Evolutionary conservation across 257 asterid genomes (phyloP).

Genomic region (Cordia subcordata): DNA sequence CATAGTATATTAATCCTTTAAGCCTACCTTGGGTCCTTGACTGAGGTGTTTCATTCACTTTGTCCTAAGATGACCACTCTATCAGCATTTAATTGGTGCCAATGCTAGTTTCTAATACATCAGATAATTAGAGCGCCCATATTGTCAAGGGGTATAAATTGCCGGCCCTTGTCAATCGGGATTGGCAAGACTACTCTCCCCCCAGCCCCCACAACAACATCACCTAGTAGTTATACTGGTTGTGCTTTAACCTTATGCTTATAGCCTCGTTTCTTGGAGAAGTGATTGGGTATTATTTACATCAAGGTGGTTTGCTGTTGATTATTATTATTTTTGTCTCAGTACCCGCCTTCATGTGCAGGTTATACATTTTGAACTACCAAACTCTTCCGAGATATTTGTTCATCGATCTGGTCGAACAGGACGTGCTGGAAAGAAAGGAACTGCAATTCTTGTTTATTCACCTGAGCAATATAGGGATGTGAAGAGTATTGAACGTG

Average conservation of each 20-base stretch:
- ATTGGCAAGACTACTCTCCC: too few species aligned
- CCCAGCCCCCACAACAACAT: too few species aligned
- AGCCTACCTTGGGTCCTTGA: neutral
- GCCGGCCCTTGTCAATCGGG: too few species aligned
- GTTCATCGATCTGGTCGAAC: conserved; percentile 99
- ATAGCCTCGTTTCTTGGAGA: too few species aligned
- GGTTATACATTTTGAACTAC: conserved; percentile 93
- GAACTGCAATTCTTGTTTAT: conserved; percentile 77
- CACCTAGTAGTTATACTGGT: too few species aligned
- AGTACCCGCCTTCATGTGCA: conserved; percentile 22
- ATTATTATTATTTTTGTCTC: neutral
- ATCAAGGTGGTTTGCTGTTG: neutral
- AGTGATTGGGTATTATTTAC: too few species aligned
- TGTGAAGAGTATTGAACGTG: conserved; percentile 73
- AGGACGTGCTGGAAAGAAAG: conserved; percentile 99
- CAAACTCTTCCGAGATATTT: conserved; percentile 73
- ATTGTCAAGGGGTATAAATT: too few species aligned
- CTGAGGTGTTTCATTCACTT: neutral
- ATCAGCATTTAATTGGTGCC: too few species aligned
- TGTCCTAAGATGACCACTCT: too few species aligned
- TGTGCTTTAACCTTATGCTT: too few species aligned
- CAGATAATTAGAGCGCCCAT: too few species aligned
- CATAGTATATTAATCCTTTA: neutral
- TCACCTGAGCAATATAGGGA: conserved; percentile 63
- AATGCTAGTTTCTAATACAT: too few species aligned